Evolutionary conservation across 306 rosid genomes (phyloP), one percentile per base, ranked within the genome.

Genomic region (Sindora glabra): DNA sequence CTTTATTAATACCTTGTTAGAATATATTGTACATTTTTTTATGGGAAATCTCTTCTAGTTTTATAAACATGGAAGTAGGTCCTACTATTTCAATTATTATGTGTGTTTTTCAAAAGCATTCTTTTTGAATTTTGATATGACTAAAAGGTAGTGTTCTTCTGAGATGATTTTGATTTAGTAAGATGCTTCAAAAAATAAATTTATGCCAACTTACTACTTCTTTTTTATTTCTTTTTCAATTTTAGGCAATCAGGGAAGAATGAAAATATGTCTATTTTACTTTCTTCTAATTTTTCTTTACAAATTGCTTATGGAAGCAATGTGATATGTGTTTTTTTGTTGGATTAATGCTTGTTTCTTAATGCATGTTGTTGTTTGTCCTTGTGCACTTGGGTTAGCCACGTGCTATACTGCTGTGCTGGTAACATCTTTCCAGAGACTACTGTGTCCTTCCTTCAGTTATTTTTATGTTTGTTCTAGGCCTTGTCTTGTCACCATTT

Each of bases 321-420:
- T 27, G 6, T 27, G 32, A 27, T 27, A 3, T 6, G 6, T 3
- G 6, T 27, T 6, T 3, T 27, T 27, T 27, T 27, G 5, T 27
- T 27, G 29, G 5, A 38, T 7, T 8, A 17, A 14, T 38, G 1
- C 1, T 4, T 5, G 8, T 74, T 68, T 59, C 30, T 63, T 59
- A 53, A 37, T 55, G 73, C 87, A 91, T 96, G 98, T 91, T 59
- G 74, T 91, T 69, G 98, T 96, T 70, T 91, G 98, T 83, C 97
- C 98, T 2, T 91, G 98, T 81, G 98, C 98, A 24, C 95, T 91
- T 63, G 98, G 98, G 68, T 82, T 91, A 56, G 98, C 98, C 80
- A 91, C 98, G 54, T n/a, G n/a, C n/a, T 96, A 95, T 39, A 91
- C 96, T 49, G 98, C 98, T 68, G 89, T 91, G 74, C 95, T 91